phyloP scores from a whole-genome alignment of 2,329 filamentous ascomycete genomes.

The Penicillium crustosum region DNA sequence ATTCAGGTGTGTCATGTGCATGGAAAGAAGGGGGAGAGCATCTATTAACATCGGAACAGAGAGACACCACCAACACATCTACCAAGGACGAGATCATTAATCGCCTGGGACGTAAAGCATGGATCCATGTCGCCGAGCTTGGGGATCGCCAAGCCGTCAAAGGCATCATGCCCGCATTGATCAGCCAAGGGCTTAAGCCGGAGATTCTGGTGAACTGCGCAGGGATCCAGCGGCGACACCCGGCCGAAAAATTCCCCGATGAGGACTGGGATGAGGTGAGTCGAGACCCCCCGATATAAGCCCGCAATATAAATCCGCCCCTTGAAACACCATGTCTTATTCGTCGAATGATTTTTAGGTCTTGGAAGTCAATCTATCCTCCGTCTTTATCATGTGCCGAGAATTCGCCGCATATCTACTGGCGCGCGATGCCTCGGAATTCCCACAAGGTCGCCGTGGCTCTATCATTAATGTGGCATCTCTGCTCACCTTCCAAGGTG shows the following conservation, averaged over 20 bases:
- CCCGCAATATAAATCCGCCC: background rate
- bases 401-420: constrained; percentile 39
- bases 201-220: constrained; percentile 83
- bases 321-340: background rate
- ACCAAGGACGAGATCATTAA: constrained; percentile 45
- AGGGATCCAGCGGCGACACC: constrained; percentile 78
- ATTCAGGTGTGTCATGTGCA: constrained; percentile 35
- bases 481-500: constrained; percentile 80
- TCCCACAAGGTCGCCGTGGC: constrained; percentile 31
- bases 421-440: constrained; percentile 29
- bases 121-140: constrained; percentile 47
- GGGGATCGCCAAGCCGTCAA: constrained; percentile 44
- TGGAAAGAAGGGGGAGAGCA: background rate
- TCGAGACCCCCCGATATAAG: constrained; percentile 2
- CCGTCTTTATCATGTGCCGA: constrained; percentile 63
- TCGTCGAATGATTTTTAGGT: constrained; percentile 49
- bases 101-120: constrained; percentile 41
- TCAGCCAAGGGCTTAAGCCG: constrained; percentile 55
- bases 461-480: constrained; percentile 80
- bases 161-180: constrained; percentile 41
- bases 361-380: constrained; percentile 80
- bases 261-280: constrained; percentile 69
- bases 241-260: constrained; percentile 72
- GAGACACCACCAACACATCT: constrained; percentile 52
- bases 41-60: constrained; percentile 37